Evolutionary conservation across 2,329 filamentous ascomycete genomes (phyloP).

Genomic region (Talaromyces sp.): DNA sequence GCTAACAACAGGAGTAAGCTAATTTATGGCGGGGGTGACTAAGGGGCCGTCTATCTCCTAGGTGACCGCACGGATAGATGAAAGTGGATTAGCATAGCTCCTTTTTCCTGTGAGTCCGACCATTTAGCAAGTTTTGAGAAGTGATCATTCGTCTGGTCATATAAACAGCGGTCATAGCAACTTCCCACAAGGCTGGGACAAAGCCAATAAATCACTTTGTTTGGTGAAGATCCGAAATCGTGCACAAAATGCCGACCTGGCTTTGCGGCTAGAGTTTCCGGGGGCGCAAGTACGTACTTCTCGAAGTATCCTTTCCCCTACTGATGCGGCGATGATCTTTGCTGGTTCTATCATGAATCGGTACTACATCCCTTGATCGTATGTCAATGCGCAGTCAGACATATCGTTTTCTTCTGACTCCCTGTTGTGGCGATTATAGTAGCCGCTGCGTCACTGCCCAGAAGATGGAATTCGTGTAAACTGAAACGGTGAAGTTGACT

Average conservation of each 20-base stretch:
- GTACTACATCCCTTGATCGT: neutral
- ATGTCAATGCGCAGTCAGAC: neutral
- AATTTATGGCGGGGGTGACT: neutral
- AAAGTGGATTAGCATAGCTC: neutral
- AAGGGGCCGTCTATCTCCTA: conserved; percentile 1
- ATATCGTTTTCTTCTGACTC: neutral
- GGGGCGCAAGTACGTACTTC: neutral
- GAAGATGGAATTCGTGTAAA: neutral
- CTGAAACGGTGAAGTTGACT: neutral
- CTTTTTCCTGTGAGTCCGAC: too few relatives aligned
- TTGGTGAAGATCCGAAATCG: neutral
- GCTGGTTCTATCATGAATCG: neutral
- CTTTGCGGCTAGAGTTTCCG: neutral
- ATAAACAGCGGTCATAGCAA: neutral
- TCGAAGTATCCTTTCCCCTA: neutral
- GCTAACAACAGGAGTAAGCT: neutral
- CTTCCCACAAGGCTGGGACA: neutral
- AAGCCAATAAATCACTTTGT: too few relatives aligned
- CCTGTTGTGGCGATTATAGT: neutral
- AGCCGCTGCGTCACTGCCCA: neutral
- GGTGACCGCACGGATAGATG: conserved; percentile 7
- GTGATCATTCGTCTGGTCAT: neutral
- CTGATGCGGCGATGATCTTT: neutral
- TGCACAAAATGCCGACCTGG: neutral
- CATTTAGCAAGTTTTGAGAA: neutral